A percentile compares a stretch with the other conserved stretches of the same genome.
phyloP scores from a whole-genome alignment of 139 green algal genomes.

The Pseudopediastrum boryanum region DNA sequence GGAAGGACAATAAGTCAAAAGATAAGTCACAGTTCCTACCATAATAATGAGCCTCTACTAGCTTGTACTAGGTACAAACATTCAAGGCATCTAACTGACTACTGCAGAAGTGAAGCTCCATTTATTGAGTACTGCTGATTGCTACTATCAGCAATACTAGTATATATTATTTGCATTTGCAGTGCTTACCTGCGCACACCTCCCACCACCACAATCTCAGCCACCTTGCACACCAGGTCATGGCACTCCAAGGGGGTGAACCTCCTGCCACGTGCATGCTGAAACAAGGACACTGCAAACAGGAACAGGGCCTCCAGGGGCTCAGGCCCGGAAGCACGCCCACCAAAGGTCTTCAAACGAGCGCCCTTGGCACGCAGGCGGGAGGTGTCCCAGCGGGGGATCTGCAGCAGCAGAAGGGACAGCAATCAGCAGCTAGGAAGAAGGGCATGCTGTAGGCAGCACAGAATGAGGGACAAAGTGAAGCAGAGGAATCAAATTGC shows the following conservation, averaged over 20 bases:
- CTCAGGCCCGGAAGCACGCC: conserved; percentile 45
- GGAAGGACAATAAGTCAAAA: too few relatives aligned
- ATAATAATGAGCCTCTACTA: too few relatives aligned
- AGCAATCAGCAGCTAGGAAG: neutral
- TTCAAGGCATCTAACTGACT: too few relatives aligned
- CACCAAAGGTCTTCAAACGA: conserved; percentile 51
- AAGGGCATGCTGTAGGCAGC: too few relatives aligned
- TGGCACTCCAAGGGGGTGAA: conserved; percentile 51
- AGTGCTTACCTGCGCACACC: conserved; percentile 40
- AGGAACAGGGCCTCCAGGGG: conserved; percentile 51
- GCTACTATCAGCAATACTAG: neutral
- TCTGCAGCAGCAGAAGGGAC: neutral
- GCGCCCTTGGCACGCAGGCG: conserved; percentile 46
- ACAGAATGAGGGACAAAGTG: too few relatives aligned
- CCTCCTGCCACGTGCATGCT: conserved; percentile 30
- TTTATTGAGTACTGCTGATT: too few relatives aligned
- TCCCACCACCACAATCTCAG: conserved; percentile 52
- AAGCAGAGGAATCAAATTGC: too few relatives aligned
- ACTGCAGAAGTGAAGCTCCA: too few relatives aligned
- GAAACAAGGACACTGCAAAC: conserved; percentile 49
- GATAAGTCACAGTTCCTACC: too few relatives aligned
- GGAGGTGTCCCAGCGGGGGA: conserved; percentile 49
- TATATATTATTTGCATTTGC: neutral
- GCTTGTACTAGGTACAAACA: too few relatives aligned
- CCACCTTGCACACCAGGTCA: conserved; percentile 58